Base-by-base conservation (phyloP, 306 rosid species). In the Cajanus cajan region DNA sequence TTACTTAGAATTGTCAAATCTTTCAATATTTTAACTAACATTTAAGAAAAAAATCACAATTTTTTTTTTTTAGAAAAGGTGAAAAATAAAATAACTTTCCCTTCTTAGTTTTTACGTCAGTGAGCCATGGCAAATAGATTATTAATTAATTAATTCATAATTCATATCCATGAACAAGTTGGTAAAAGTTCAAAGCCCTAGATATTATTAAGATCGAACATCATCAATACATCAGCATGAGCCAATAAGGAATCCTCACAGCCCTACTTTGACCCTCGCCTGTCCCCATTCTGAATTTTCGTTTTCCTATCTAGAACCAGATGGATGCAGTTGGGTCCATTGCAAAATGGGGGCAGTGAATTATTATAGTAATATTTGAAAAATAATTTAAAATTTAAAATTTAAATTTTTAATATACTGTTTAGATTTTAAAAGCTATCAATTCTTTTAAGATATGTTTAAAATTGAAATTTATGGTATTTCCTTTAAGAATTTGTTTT, bases 211-310 rank as follows among this genome's bases (percentile, higher is more conserved):
- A 39, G 40, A 16, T n/a, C n/a, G 2, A 15, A 31, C 52, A 58
- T 33, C 73, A 67, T 73, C 58, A 71, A 25, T 66, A 22, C 25
- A 40, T 36, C 37, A 67, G 59, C 71, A 57, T 28, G 45, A 52
- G 34, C 68, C 45, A 76, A 76, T 10, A 45, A 65, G 31, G 16
- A 73, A 78, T 81, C 67, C 74, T 65, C 71, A 67, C 52, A 43
- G 7, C 51, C 69, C 69, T 66, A 54, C 41, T 4, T 77, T 69
- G 85, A 85, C 77, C 85, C 69, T 76, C 16, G 8, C 31, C 6
- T 22, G 69, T 52, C 37, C 54, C 55, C 24, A 6, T 45, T 44
- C 24, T 2, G 33, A 48, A 21, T 79, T 45, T 47, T 31, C 19
- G 50, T 58, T 10, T 48, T n/a, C n/a, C 16, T 19, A 16, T 41